Evolutionary conservation across 306 rosid species (phyloP).

Genomic region (Cajanus cajan): DNA sequence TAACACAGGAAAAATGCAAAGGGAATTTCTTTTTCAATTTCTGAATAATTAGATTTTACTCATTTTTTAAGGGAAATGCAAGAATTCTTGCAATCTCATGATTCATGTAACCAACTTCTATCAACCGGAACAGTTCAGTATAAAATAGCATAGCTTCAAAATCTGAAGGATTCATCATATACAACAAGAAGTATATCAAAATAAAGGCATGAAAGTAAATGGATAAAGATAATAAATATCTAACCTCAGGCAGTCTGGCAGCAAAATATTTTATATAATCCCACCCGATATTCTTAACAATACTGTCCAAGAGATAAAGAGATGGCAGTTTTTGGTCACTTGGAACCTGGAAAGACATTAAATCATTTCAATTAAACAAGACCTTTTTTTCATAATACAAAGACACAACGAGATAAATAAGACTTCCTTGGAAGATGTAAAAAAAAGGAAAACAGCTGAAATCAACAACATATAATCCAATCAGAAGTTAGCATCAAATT

Average conservation of each 20-base stretch:
- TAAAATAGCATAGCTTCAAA: background rate
- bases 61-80: conserved; percentile 16
- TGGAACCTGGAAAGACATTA: conserved; percentile 69
- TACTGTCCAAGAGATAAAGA: conserved; percentile 93
- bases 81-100: background rate
- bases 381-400: conserved; percentile 12
- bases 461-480: background rate
- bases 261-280: conserved; percentile 85
- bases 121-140: background rate
- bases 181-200: background rate
- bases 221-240: conserved; percentile 29
- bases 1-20: conserved; percentile 7
- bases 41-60: conserved; percentile 24
- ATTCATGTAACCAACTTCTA: conserved; percentile 7
- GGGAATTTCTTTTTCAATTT: conserved; percentile 11
- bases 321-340: conserved; percentile 92
- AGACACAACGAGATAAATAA: background rate
- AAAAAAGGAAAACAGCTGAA: conserved; percentile 14
- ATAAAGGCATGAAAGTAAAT: background rate
- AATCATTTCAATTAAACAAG: conserved; percentile 19
- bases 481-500: conserved; percentile 3
- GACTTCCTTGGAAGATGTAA: background rate
- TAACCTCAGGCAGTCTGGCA: conserved; percentile 84
- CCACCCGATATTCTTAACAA: conserved; percentile 91
- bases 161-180: background rate